Evolutionary conservation across 352 stramenopile species (phyloP), one percentile per base, ranked within the genome.

Genomic region (Globisporangium barbulae): DNA sequence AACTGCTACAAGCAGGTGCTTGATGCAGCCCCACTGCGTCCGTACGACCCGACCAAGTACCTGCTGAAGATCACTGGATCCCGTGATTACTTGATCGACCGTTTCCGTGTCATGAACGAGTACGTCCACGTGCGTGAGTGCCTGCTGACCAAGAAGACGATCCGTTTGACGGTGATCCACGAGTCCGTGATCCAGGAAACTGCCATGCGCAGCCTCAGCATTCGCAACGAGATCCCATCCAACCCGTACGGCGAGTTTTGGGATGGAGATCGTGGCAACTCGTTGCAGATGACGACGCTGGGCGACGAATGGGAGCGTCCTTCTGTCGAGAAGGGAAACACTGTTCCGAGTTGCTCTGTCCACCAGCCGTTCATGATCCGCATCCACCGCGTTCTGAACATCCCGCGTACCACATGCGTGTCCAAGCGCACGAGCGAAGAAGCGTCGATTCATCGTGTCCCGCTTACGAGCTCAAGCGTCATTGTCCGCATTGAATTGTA

Each of bases 61-160:
- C 74, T 89, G 56, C 67, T 96, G 35, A 96, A 96, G 68, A 87
- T 96, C 31, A 96, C 79, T 10, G 85, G 87, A 25, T 94, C 85
- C 61, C 84, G 85, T 22, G 87, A 96, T 70, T 96, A 91, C 56
- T 81, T 96, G 75, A 88, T 93, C 39, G 87, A 96, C 63, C 74
- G 82, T 7, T 91, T 82, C 59, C 82, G 87, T 42, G 82, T 90
- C 28, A 74, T 96, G 70, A 90, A 94, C 65, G 85, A 96, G 72
- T 96, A 96, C 72, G 87, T 94, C 59, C 85, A 93, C 50, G 85
- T 96, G 31, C 87, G 87, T 44, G 85, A 96, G 63, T 94, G 85
- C 67, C 67, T 94, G 30, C 64, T 96, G 52, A 91, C 82, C 1
- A 96, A 96, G 73, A 94, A 94, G 63, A 93, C 84, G 15, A 79